Base-by-base conservation (phyloP, 2,329 filamentous ascomycete species). In the Epichloe coenophiala region DNA sequence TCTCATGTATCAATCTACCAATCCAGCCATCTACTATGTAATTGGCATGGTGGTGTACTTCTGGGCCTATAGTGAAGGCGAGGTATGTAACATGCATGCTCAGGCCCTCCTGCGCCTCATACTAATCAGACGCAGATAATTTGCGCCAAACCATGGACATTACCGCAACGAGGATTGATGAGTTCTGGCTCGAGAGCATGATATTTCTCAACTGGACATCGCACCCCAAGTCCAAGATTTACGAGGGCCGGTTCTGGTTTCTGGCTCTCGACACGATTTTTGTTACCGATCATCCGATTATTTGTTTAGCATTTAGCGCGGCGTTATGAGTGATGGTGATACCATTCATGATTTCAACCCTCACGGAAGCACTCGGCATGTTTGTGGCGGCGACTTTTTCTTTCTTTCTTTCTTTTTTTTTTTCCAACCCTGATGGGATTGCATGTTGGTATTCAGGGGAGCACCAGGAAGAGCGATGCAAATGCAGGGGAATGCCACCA, bases 51-150 rank as follows among this genome's bases (percentile, higher is more conserved):
- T 72, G 7, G 83, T 93, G 13, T 98, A 97, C 68, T 95, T 97
- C 61, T 96, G 90, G 90, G 93, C 88, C 1, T 97, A 94, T 62
- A 93, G 85, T 61, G 91, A 98, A 68, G 93, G 93, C 68, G 93
- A 98, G 83, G 90, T 95, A 69, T 64, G 84, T 41, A 12, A 73
- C 12, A 57, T 48, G 33, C 23, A 27, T 7, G 2, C n/a, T n/a
- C 15, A 8, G 5, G 15, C 13, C 5, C 12, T 49, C 12, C 33
- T 31, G 33, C 5, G 55, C 57, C 51, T 60, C 51, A 38, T 19
- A 17, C 51, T 49, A 42, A 50, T 48, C 43, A 51, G 1, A n/a
- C 11, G 15, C 51, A 85, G 81, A 76, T 83, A 51, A 78, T 86
- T 50, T 86, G 83, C 63, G 71, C 78, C 44, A 77, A 80, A 59